Evolutionary conservation across 1,284 basidiomycete species (phyloP).

Genomic region (Anthracocystis panici-leucophaei): DNA sequence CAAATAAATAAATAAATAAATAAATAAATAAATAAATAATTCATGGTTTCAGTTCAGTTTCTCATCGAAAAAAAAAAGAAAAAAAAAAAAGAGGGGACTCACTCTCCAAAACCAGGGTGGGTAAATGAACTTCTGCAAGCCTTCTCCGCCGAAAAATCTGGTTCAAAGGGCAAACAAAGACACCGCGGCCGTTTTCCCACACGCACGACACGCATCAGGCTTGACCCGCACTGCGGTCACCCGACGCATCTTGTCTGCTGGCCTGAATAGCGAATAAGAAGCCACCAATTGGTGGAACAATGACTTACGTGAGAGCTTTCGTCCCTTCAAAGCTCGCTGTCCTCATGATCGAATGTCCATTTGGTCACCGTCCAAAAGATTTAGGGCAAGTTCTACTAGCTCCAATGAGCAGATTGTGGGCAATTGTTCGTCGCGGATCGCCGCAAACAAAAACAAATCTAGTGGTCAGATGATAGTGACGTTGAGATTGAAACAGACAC

Average conservation of each 20-base stretch:
- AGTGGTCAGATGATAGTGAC: too few relatives aligned
- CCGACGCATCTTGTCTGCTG: neutral
- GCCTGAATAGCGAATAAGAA: neutral
- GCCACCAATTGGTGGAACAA: slow-evolving; percentile 1
- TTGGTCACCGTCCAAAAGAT: too few relatives aligned
- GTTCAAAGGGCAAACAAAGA: too few relatives aligned
- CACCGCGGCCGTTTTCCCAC: too few relatives aligned
- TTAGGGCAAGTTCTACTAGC: too few relatives aligned
- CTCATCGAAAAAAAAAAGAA: neutral
- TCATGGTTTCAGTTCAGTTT: slow-evolving; percentile 26
- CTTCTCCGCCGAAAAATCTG: slow-evolving; percentile 5
- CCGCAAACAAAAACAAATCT: too few relatives aligned
- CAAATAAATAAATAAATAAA: neutral
- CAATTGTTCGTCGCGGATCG: too few relatives aligned
- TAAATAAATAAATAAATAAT: neutral
- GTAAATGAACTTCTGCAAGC: slow-evolving; percentile 12
- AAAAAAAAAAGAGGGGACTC: slow-evolving; percentile 16
- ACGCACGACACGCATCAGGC: neutral
- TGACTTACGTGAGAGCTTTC: neutral
- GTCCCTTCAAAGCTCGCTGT: neutral
- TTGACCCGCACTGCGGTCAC: neutral
- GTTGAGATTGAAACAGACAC: too few relatives aligned
- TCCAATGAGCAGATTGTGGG: too few relatives aligned
- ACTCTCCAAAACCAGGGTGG: slow-evolving; percentile 4
- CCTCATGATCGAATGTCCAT: neutral